These are phyloP conservation scores for Dipteronia dyeriana DNA, from an alignment of 345 rosid genomes.

Conservation along the genomic window DNA sequence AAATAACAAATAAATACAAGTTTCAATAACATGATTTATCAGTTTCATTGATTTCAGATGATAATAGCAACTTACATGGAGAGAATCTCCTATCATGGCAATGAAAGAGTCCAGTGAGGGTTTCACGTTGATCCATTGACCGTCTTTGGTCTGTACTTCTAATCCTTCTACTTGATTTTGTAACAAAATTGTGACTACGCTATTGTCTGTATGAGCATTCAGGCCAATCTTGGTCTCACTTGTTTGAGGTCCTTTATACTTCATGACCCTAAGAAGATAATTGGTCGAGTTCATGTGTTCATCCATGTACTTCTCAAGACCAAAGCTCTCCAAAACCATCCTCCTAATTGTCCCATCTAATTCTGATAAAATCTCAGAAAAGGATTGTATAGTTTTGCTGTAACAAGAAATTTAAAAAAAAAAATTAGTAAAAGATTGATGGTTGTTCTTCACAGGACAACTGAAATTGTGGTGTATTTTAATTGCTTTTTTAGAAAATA, in stretches of 20 bases:
- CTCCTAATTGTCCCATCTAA: constrained; percentile 44
- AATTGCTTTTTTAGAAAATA: no score
- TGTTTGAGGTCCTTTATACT: constrained; percentile 55
- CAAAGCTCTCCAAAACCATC: constrained; percentile 61
- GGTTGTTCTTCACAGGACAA: no score
- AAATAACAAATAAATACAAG: neutral
- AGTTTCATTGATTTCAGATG: neutral
- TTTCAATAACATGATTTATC: no score
- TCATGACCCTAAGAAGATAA: constrained; percentile 57
- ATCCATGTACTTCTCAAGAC: constrained; percentile 46
- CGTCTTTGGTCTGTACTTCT: constrained; percentile 47
- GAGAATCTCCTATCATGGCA: constrained; percentile 59
- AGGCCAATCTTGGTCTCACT: constrained; percentile 50
- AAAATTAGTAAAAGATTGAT: no score
- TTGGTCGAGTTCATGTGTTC: constrained; percentile 60
- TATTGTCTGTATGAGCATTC: constrained; percentile 54
- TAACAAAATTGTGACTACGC: constrained; percentile 56
- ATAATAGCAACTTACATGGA: constrained; percentile 33
- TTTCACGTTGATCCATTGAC: constrained; percentile 50
- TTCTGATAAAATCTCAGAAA: constrained; percentile 39
- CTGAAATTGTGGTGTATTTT: no score
- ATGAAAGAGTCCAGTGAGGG: constrained; percentile 56
- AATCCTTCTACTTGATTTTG: constrained; percentile 67
- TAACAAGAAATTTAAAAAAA: neutral
- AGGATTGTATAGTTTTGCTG: constrained; percentile 42